These are phyloP conservation scores for Eutrema japonicum DNA, from an alignment of 345 rosid genomes.

Conservation along the genomic window DNA sequence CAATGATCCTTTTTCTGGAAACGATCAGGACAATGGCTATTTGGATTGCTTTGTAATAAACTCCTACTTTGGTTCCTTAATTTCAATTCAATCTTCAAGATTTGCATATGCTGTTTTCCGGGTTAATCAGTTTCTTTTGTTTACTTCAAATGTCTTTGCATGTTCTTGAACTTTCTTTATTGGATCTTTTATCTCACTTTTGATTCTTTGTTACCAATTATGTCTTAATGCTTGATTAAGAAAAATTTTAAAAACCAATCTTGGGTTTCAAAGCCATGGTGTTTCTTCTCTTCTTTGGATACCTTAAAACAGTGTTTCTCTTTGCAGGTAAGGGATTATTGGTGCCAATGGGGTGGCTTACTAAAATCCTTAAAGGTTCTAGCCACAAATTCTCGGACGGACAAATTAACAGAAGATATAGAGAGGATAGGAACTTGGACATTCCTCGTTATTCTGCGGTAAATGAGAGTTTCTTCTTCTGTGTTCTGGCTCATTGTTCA, in stretches of 20 bases:
- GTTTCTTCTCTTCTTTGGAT: constrained; percentile 27
- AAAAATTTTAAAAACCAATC: background rate
- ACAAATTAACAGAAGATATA: constrained; percentile 55
- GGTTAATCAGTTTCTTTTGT: constrained; percentile 19
- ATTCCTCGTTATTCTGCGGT: constrained; percentile 71
- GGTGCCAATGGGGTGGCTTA: constrained; percentile 81
- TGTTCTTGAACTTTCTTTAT: constrained; percentile 29
- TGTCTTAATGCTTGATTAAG: constrained; percentile 20
- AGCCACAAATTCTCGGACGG: constrained; percentile 51
- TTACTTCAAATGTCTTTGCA: constrained; percentile 18
- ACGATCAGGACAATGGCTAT: background rate
- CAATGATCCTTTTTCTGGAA: background rate
- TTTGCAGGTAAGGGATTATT: constrained; percentile 49
- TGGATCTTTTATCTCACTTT: constrained; percentile 1
- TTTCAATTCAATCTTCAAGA: constrained; percentile 3
- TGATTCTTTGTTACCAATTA: constrained; percentile 36
- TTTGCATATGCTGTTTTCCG: constrained; percentile 27
- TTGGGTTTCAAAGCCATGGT: constrained; percentile 11
- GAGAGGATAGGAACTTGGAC: constrained; percentile 54
- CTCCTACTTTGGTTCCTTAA: constrained; percentile 21
- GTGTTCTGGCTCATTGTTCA: background rate
- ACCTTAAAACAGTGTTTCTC: constrained; percentile 33
- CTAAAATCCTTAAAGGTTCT: constrained; percentile 73
- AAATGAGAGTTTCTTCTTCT: constrained; percentile 17
- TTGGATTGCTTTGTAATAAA: constrained; percentile 33